Percentiles rank a stretch among this genome's conserved stretches.
Conservation (phyloP, 2,329 filamentous ascomycete genomes). For the Cladosporium sp. region DNA sequence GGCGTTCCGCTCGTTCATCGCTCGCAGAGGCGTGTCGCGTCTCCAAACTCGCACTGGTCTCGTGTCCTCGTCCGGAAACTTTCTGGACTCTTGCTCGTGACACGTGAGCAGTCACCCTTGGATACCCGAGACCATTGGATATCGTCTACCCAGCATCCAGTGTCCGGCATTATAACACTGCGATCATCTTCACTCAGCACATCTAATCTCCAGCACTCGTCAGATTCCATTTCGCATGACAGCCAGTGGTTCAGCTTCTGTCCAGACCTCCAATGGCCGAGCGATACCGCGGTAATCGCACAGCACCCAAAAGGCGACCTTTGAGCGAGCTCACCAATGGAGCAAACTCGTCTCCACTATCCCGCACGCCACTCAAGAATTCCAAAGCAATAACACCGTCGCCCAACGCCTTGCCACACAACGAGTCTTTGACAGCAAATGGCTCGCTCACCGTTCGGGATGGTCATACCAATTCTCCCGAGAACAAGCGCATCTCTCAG, state of each 20-base stretch:
- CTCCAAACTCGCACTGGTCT: not conserved
- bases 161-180: not conserved
- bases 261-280: conserved; percentile 25
- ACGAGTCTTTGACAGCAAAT: conserved; percentile 43
- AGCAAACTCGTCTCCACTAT: conserved; percentile 27
- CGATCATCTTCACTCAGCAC: not conserved
- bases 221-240: not conserved
- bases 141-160: not conserved
- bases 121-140: conserved; percentile 1
- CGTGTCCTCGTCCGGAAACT: not conserved
- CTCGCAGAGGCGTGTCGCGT: not conserved
- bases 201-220: not conserved
- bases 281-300: conserved; percentile 23
- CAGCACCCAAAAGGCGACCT: conserved; percentile 24
- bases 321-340: conserved; percentile 26
- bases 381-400: not conserved
- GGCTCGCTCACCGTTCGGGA: conserved; percentile 39
- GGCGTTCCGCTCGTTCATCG: conserved; percentile 2
- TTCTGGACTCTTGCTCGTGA: not conserved
- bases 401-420: conserved; percentile 33
- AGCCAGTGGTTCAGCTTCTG: too few relatives aligned
- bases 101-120: not conserved
- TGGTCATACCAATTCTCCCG: conserved; percentile 33
- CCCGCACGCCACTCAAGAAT: not conserved
- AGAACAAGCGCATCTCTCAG: conserved; percentile 53